A percentile compares a stretch with the other conserved stretches of the same genome.
Evolutionary conservation across 257 asterid species (phyloP).

Genomic region (Solanum clarkiae): DNA sequence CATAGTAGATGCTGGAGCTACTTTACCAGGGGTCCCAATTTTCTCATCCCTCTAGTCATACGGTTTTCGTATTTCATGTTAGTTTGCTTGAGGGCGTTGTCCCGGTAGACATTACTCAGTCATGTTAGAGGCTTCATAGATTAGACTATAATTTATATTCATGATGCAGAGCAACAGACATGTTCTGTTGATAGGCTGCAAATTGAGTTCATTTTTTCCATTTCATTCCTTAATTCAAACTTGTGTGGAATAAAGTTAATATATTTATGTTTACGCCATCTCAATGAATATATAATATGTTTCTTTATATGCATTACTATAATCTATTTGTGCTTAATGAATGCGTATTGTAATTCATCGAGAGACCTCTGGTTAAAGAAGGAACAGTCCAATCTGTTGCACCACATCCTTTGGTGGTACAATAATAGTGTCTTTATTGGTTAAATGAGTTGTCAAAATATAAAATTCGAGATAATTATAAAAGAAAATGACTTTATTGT

Average conservation of each 20-base stretch:
- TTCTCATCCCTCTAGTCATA: conserved; percentile 50
- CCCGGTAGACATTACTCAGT: neutral
- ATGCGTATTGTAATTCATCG: too few relatives aligned
- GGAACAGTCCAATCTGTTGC: too few relatives aligned
- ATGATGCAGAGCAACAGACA: neutral
- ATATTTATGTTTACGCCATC: too few relatives aligned
- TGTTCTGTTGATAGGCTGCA: neutral
- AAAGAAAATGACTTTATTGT: too few relatives aligned
- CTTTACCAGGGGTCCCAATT: conserved; percentile 50
- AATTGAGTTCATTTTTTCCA: neutral
- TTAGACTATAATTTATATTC: neutral
- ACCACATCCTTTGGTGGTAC: too few relatives aligned
- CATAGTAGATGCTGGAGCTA: conserved; percentile 50
- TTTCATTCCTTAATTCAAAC: neutral
- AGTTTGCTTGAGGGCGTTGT: neutral
- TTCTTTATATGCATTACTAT: too few relatives aligned
- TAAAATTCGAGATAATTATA: too few relatives aligned
- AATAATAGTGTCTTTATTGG: too few relatives aligned
- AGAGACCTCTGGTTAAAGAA: too few relatives aligned
- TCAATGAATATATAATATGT: too few relatives aligned
- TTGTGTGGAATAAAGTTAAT: neutral
- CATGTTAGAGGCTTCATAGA: neutral
- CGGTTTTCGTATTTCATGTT: neutral
- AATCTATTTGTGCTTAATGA: too few relatives aligned
- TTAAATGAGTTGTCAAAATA: too few relatives aligned